phyloP scores from a whole-genome alignment of 495 filamentous ascomycete species.

The Emericellopsis terricola region DNA sequence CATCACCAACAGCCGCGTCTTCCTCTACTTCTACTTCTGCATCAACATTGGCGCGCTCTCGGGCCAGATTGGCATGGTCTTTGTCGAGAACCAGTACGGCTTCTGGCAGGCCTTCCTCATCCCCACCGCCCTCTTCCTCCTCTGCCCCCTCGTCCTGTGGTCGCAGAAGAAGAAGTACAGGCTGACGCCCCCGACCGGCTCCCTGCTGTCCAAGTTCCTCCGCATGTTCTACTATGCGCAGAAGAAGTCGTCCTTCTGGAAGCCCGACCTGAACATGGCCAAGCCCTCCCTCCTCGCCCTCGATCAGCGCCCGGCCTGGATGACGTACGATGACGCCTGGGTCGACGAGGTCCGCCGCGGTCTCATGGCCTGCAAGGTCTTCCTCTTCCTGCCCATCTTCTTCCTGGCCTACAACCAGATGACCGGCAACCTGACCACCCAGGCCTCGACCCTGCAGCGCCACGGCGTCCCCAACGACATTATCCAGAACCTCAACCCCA shows the following conservation, averaged over 20 bases:
- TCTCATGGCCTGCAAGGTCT: conserved; percentile 45
- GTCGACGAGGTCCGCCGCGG: conserved; percentile 53
- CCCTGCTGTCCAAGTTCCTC: conserved; percentile 40
- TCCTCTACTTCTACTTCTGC: conserved; percentile 41
- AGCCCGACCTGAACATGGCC: conserved; percentile 32
- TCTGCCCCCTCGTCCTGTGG: conserved; percentile 37
- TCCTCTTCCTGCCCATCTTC: conserved; percentile 34
- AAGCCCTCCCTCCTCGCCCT: conserved; percentile 35
- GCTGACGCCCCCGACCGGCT: conserved; percentile 36
- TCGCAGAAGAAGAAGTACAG: conserved; percentile 37
- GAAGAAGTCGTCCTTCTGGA: conserved; percentile 34
- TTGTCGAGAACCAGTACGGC: conserved; percentile 49
- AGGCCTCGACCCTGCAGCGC: conserved; percentile 47
- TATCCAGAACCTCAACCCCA: conserved; percentile 52
- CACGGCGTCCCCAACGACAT: conserved; percentile 56
- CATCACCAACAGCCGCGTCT: conserved; percentile 35
- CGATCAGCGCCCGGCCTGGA: conserved; percentile 32
- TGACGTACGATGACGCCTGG: conserved; percentile 55
- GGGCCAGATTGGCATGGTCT: conserved; percentile 31
- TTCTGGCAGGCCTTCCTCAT: conserved; percentile 47
- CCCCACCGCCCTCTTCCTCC: conserved; percentile 32
- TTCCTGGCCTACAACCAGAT: conserved; percentile 25
- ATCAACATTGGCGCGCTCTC: conserved; percentile 43
- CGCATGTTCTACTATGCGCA: conserved; percentile 32
- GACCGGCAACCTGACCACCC: conserved; percentile 47